A percentile compares a stretch with the other conserved stretches of the same genome.
Evolutionary conservation across 441 rosid genomes (phyloP).

Genomic region (Pelargonium myrrhifolium): DNA sequence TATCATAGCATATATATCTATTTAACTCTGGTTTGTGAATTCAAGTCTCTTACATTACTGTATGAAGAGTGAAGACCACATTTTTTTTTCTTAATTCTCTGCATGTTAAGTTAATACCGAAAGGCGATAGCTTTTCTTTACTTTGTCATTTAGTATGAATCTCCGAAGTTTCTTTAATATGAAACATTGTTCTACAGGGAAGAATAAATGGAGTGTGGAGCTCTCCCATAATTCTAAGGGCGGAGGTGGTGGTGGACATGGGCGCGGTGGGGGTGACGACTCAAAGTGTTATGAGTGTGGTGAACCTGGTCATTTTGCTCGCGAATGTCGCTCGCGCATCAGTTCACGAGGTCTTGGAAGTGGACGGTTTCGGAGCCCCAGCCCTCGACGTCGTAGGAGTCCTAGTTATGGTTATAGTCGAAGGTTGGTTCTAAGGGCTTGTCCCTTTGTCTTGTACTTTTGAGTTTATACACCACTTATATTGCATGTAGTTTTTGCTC

Average conservation of each 20-base stretch:
- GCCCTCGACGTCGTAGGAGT: slow-evolving; percentile 64
- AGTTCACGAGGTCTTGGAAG: slow-evolving; percentile 30
- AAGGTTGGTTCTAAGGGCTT: slow-evolving; percentile 24
- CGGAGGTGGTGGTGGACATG: slow-evolving; percentile 43
- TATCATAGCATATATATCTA: too few species aligned
- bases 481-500: too few species aligned
- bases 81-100: too few species aligned
- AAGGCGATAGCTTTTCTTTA: too few species aligned
- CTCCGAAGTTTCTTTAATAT: too few species aligned
- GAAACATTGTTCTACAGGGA: slow-evolving; percentile 30
- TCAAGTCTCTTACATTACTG: too few species aligned
- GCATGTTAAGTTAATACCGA: too few species aligned
- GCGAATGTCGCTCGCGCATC: slow-evolving; percentile 54
- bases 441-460: too few species aligned
- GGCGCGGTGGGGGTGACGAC: slow-evolving; percentile 66
- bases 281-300: slow-evolving; percentile 74
- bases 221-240: slow-evolving; percentile 61
- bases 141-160: too few species aligned
- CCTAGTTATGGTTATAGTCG: slow-evolving; percentile 59
- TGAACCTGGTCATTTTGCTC: slow-evolving; percentile 77
- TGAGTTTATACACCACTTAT: too few species aligned
- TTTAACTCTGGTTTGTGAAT: too few species aligned
- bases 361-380: slow-evolving; percentile 59
- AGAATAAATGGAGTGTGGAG: slow-evolving; percentile 76
- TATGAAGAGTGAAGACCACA: too few species aligned